Conservation (phyloP, 148 eudicot species). For the Suaeda aralocaspica region DNA sequence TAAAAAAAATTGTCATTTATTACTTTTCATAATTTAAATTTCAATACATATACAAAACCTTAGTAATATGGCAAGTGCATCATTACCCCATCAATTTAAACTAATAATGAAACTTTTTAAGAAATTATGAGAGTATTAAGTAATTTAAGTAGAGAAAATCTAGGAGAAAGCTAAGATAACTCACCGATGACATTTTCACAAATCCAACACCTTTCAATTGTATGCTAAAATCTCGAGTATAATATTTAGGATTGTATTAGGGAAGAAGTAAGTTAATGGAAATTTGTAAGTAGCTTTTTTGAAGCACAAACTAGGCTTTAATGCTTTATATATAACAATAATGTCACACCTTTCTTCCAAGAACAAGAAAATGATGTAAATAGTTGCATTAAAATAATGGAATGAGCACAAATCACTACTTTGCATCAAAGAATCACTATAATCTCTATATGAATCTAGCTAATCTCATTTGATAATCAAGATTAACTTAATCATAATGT, state of each 20-base stretch:
- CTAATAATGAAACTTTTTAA: too few relatives aligned
- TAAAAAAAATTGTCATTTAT: too few relatives aligned
- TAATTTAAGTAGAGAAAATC: too few relatives aligned
- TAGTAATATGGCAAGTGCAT: too few relatives aligned
- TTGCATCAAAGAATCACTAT: not conserved
- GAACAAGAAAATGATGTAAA: not conserved
- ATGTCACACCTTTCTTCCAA: not conserved
- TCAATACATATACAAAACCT: too few relatives aligned
- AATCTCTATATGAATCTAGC: not conserved
- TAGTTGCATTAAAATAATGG: not conserved
- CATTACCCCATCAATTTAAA: too few relatives aligned
- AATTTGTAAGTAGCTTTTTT: too few relatives aligned
- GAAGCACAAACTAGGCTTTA: not conserved
- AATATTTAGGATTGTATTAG: not conserved
- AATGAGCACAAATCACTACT: not conserved
- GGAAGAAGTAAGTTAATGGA: not conserved
- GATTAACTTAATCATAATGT: not conserved
- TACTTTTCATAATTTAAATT: too few relatives aligned
- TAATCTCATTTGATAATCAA: not conserved
- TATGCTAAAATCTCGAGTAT: not conserved
- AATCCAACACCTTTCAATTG: too few relatives aligned
- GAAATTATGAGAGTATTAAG: too few relatives aligned
- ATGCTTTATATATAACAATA: not conserved
- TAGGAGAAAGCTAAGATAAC: too few relatives aligned
- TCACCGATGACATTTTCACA: not conserved